These are phyloP conservation scores for Aeschynomene evenia DNA, from an alignment of 306 rosid genomes.

Conservation along the genomic window DNA sequence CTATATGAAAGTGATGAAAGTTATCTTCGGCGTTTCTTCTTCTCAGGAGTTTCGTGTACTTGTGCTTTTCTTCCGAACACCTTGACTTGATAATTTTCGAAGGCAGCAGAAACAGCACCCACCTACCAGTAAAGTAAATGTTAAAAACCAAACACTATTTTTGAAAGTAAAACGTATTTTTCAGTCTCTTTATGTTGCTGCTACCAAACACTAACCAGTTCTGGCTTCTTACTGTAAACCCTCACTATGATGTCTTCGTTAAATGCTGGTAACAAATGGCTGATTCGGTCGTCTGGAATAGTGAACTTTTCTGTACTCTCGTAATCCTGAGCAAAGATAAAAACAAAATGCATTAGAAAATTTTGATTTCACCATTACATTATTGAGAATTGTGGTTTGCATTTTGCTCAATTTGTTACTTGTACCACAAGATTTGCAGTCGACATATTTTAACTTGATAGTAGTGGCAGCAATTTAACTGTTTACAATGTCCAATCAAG, in stretches of 20 bases:
- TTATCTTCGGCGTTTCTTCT: conserved; percentile 41
- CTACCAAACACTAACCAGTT: conserved; percentile 53
- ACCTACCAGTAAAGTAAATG: conserved; percentile 46
- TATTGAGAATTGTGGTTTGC: neutral
- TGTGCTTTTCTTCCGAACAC: conserved; percentile 69
- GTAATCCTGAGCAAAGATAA: conserved; percentile 56
- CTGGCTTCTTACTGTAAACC: conserved; percentile 82
- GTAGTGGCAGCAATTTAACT: neutral
- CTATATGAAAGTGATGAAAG: neutral
- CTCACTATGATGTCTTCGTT: conserved; percentile 74
- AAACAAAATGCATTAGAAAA: neutral
- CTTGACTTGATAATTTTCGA: conserved; percentile 73
- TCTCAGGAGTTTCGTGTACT: conserved; percentile 74
- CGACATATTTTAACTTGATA: neutral
- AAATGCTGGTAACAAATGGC: conserved; percentile 78
- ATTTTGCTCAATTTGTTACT: neutral
- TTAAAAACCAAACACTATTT: neutral
- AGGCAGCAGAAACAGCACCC: conserved; percentile 73
- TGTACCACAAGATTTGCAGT: conserved; percentile 15
- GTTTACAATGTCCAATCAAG: neutral
- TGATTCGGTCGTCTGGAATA: conserved; percentile 55
- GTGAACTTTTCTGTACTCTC: conserved; percentile 55
- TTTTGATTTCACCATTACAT: neutral
- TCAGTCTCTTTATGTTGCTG: neutral
- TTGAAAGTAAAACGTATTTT: neutral